Percentiles rank a stretch among this genome's conserved stretches.
Conservation (phyloP, 139 green algal species). For the Ulvella scutata region DNA sequence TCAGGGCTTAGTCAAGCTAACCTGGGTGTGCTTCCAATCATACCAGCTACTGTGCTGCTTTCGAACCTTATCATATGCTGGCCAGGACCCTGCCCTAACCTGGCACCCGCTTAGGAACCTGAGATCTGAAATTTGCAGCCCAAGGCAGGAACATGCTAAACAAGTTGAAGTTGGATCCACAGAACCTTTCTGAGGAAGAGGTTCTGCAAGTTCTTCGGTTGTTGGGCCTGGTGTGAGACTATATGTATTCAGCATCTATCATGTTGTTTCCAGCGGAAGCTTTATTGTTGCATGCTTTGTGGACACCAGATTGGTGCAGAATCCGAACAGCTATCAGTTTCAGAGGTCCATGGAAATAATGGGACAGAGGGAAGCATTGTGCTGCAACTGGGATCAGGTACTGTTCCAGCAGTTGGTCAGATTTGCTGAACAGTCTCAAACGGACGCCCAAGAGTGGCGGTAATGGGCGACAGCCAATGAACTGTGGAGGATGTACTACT, state of each 20-base stretch:
- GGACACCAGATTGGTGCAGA: background rate
- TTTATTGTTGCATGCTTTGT: background rate
- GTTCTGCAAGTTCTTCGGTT: background rate
- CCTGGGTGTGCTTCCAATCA: background rate
- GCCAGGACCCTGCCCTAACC: background rate
- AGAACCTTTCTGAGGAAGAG: background rate
- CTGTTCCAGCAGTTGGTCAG: too few species aligned
- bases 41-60: background rate
- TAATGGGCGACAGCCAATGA: too few species aligned
- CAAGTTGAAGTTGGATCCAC: background rate
- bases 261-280: background rate
- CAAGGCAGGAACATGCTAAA: background rate
- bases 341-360: background rate
- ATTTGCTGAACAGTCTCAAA: too few species aligned
- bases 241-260: background rate
- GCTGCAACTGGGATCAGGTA: background rate
- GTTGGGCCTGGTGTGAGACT: background rate
- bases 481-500: too few species aligned
- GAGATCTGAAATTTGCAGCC: background rate
- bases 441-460: too few species aligned
- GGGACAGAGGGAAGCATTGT: background rate
- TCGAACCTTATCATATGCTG: background rate
- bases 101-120: too few species aligned
- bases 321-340: background rate
- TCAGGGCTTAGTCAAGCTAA: background rate